These are phyloP conservation scores for Moricandia moricandioides DNA, from an alignment of 345 rosid genomes.

Conservation along the genomic window DNA sequence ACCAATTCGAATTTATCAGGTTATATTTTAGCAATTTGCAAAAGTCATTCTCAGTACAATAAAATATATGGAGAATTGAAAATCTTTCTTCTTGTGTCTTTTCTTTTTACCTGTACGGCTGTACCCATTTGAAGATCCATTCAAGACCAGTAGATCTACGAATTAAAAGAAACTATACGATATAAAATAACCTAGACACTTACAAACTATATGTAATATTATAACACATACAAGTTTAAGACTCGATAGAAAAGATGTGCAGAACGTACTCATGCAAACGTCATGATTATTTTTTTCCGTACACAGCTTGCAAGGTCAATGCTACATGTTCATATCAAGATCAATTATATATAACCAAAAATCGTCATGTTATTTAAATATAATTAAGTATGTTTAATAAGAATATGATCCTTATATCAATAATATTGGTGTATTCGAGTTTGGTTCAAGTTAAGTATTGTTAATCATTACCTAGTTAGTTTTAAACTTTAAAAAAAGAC, in stretches of 20 bases:
- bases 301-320: constrained; percentile 63
- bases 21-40: not conserved
- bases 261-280: constrained; percentile 66
- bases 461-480: not conserved
- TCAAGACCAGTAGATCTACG: not conserved
- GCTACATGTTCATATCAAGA: not conserved
- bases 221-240: not conserved
- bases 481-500: not conserved
- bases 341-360: not conserved
- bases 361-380: not conserved
- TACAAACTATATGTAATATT: not conserved
- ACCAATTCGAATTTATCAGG: not conserved
- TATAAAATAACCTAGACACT: not conserved
- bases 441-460: too few relatives aligned
- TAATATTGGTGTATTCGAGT: not conserved
- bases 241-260: constrained; percentile 64
- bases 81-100: not conserved
- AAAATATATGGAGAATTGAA: not conserved
- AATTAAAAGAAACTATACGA: not conserved
- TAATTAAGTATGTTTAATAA: not conserved
- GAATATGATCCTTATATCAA: not conserved
- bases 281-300: constrained; percentile 54
- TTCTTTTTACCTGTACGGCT: not conserved
- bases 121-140: not conserved
- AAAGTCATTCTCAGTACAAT: not conserved